These are phyloP conservation scores for Geoglossum cookeanum DNA, from an alignment of 2,329 filamentous ascomycete species.

Conservation along the genomic window DNA sequence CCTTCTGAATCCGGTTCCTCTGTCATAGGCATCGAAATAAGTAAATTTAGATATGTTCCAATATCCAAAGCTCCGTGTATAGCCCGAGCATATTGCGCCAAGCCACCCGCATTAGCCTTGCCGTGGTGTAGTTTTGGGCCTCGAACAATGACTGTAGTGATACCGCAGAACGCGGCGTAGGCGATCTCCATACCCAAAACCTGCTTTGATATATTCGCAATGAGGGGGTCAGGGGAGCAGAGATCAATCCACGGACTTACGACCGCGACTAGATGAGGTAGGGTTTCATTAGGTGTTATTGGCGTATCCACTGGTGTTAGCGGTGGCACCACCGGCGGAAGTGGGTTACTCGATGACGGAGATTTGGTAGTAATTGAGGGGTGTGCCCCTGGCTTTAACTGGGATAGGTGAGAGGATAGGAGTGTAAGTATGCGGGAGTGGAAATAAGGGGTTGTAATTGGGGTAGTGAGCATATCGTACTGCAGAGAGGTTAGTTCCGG, in stretches of 20 bases:
- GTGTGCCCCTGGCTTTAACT: conserved; percentile 22
- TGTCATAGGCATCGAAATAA: conserved; percentile 71
- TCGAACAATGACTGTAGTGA: conserved; percentile 63
- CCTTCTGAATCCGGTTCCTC: conserved; percentile 44
- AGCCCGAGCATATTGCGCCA: conserved; percentile 62
- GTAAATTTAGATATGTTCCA: conserved; percentile 57
- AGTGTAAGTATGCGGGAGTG: conserved; percentile 46
- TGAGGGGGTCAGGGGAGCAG: conserved; percentile 59
- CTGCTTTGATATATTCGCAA: conserved; percentile 74
- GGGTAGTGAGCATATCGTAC: conserved; percentile 64
- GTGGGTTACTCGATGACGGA: conserved; percentile 16
- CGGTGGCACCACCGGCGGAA: conserved; percentile 33
- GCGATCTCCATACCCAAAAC: conserved; percentile 79
- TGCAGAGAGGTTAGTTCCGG: conserved; percentile 18
- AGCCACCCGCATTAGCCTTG: conserved; percentile 28
- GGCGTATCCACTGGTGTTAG: conserved; percentile 65
- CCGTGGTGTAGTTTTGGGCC: conserved; percentile 51
- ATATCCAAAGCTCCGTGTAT: conserved; percentile 61
- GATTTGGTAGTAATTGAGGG: conserved; percentile 28
- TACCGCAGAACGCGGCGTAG: conserved; percentile 89
- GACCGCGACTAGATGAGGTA: conserved; percentile 57
- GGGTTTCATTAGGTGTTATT: conserved; percentile 45
- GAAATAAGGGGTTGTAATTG: conserved; percentile 59
- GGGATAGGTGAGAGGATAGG: conserved; percentile 34
- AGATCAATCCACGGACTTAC: conserved; percentile 90